Conservation (phyloP, 2,329 filamentous ascomycete genomes). For the Penicillium palitans region DNA sequence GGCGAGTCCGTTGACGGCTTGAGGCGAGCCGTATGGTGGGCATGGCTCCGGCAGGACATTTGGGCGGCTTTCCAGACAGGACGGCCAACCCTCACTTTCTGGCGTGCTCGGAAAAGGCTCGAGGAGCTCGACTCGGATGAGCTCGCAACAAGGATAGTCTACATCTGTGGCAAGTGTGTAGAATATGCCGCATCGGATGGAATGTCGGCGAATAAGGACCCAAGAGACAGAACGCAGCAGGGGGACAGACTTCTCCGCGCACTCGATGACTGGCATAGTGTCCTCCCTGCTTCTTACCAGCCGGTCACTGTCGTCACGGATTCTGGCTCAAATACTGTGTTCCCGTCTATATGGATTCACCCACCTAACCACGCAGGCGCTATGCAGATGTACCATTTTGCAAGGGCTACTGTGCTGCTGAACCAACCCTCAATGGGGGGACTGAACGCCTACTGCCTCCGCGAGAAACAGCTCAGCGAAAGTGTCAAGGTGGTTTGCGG, state of each 20-base stretch:
- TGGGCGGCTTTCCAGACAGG: conserved; percentile 63
- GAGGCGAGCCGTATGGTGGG: conserved; percentile 62
- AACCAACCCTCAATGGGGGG: conserved; percentile 54
- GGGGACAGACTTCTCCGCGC: conserved; percentile 48
- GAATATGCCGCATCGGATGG: conserved; percentile 55
- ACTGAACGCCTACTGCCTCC: conserved; percentile 44
- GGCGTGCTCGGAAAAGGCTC: conserved; percentile 53
- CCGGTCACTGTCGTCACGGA: conserved; percentile 36
- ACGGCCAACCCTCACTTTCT: conserved; percentile 57
- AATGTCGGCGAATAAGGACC: conserved; percentile 41
- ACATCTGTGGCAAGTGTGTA: conserved; percentile 56
- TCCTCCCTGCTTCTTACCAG: conserved; percentile 43
- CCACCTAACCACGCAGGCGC: conserved; percentile 50
- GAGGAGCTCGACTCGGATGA: conserved; percentile 53
- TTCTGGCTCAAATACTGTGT: conserved; percentile 18
- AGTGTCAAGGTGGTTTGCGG: conserved; percentile 18
- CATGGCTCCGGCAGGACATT: conserved; percentile 63
- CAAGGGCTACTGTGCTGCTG: conserved; percentile 53
- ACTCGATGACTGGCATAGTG: conserved; percentile 51
- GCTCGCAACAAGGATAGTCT: conserved; percentile 50
- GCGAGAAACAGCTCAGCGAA: conserved; percentile 18
- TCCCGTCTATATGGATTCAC: conserved; percentile 53
- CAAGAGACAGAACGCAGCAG: conserved; percentile 45
- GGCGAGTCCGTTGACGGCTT: conserved; percentile 56
- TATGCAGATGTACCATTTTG: conserved; percentile 54